Conservation (phyloP, 139 green algal genomes). For the Coccomyxa sp. region DNA sequence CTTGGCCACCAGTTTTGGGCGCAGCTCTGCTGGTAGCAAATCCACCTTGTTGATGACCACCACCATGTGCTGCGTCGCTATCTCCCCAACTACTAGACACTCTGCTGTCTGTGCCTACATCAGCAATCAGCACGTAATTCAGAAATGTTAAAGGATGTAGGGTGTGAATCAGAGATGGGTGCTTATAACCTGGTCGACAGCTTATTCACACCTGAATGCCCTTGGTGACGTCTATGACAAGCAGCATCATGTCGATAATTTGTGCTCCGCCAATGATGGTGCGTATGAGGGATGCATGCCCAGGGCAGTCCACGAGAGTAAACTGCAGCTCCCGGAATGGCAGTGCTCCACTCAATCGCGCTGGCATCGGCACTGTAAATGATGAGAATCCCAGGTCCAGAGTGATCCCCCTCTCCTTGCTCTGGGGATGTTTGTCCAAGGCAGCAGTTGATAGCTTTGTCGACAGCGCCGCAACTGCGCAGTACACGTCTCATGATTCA, state of each 20-base stretch:
- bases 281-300: slow-evolving; percentile 92
- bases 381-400: slow-evolving; percentile 96
- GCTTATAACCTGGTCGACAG: not conserved
- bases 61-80: slow-evolving; percentile 73
- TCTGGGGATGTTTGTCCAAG: slow-evolving; percentile 96
- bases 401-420: slow-evolving; percentile 90
- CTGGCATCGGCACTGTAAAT: slow-evolving; percentile 48
- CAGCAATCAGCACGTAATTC: slow-evolving; percentile 8
- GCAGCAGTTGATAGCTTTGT: slow-evolving; percentile 88
- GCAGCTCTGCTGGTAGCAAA: slow-evolving; percentile 53
- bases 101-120: slow-evolving; percentile 89
- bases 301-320: slow-evolving; percentile 97
- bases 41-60: slow-evolving; percentile 92
- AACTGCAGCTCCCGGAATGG: not conserved
- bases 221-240: slow-evolving; percentile 93
- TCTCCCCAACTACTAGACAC: slow-evolving; percentile 88
- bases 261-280: slow-evolving; percentile 93
- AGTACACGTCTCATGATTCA: not conserved
- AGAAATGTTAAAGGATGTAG: not conserved
- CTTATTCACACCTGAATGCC: slow-evolving; percentile 32
- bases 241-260: slow-evolving; percentile 96
- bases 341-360: not conserved
- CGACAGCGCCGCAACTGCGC: slow-evolving; percentile 80
- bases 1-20: slow-evolving; percentile 55
- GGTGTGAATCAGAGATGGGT: not conserved